Evolutionary conservation across 768 basidiomycete genomes (phyloP).

Genomic region (Melanogaster broomeanus): DNA sequence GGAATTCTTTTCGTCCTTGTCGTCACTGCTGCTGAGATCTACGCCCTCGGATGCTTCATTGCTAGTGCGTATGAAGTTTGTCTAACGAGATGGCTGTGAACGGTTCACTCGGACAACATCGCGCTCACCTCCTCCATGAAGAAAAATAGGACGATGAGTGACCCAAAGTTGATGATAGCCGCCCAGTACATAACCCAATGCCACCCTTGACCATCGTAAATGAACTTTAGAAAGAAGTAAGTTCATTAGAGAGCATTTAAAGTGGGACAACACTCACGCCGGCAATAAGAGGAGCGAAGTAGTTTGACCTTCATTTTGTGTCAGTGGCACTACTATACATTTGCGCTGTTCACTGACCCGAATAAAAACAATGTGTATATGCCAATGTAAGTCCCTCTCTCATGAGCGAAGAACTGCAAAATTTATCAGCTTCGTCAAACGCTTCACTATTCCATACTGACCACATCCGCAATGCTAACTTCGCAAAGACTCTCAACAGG

Average conservation of each 20-base stretch:
- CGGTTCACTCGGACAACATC: not conserved
- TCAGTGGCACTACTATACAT: not conserved
- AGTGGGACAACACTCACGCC: conserved; percentile 9
- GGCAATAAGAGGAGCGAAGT: conserved; percentile 21
- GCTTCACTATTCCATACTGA: not conserved
- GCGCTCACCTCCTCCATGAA: conserved; percentile 20
- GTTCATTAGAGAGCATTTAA: not conserved
- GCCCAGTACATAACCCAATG: conserved; percentile 25
- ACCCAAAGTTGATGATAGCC: conserved; percentile 18
- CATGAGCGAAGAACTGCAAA: conserved; percentile 19
- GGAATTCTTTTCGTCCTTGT: conserved; percentile 12
- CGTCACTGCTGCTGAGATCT: not conserved
- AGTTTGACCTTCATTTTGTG: conserved; percentile 12
- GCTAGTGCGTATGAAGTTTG: conserved; percentile 15
- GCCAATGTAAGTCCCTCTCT: conserved; percentile 20
- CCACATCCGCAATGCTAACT: conserved; percentile 19
- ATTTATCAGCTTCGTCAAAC: not conserved
- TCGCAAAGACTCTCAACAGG: conserved; percentile 23
- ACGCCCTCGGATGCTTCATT: conserved; percentile 17
- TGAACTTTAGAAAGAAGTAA: conserved; percentile 11
- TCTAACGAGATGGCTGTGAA: conserved; percentile 2
- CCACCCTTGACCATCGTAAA: conserved; percentile 21
- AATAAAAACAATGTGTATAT: conserved; percentile 20
- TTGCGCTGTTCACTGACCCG: conserved; percentile 7
- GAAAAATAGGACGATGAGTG: conserved; percentile 15